Evolutionary conservation across 2,329 filamentous ascomycete species (phyloP), one percentile per base, ranked within the genome.

Genomic region (Paecilomyces niveus): DNA sequence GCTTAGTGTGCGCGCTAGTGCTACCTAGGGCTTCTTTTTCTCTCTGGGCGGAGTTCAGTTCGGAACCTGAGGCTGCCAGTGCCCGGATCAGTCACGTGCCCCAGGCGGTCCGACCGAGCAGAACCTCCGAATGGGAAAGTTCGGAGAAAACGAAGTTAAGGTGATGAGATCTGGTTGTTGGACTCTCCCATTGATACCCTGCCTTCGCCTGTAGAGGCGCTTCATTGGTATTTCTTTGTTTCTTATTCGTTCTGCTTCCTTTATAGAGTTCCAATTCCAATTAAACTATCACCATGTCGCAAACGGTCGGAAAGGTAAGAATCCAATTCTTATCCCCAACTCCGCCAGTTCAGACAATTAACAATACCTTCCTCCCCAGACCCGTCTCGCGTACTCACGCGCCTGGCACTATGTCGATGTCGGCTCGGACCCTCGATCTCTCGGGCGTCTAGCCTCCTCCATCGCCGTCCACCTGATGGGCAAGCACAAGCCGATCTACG

Each of bases 401-500:
- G 86, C 89, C 80, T 99, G 95, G 94, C 94, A 99, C 78, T 86
- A 89, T 86, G 75, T 97, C 82, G 74, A 94, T 81, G 77, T 90
- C 78, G 70, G 81, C 80, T 65, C 87, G 76, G 74, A 86, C 21
- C 82, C 85, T 18, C 91, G 92, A 13, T 87, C 91, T n/a, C 88
- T 97, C 49, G 93, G 93, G 66, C 91, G 93, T 50, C 83, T 97
- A 55, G 93, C 93, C 61, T 91, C 89, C 56, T 86, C 89, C 63
- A 96, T 97, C 74, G 93, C 92, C 62, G 81, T 88, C 57, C 82
- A 90, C 61, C 85, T 97, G 56, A 97, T 97, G 92, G 94, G 94
- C 78, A 99, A 99, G 82, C 89, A 99, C 83, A 99, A 99, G 80
- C 94, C 94, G 22, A 96, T 94, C 75, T 99, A 87, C 80, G 90